Conservation (phyloP, 768 basidiomycete species). For the Phylloporus scabripes region DNA sequence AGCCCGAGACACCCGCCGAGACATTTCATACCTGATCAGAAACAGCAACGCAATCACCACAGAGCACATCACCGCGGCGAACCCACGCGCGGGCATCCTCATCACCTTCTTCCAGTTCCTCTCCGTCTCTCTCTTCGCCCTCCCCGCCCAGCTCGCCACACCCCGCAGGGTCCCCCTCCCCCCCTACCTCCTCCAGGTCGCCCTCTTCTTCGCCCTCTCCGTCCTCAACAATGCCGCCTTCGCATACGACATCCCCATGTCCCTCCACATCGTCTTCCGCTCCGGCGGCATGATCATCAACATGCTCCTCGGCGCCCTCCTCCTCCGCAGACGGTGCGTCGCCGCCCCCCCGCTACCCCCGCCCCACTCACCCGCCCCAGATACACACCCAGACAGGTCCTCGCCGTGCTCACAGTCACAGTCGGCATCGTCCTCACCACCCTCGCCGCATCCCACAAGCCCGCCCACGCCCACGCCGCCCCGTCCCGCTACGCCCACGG, state of each 20-base stretch:
- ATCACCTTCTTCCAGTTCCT: conserved; percentile 87
- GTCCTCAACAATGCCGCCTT: conserved; percentile 91
- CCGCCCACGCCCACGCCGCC: conserved; percentile 17
- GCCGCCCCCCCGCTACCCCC: conserved; percentile 1
- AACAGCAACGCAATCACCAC: conserved; percentile 71
- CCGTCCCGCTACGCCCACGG: conserved; percentile 54
- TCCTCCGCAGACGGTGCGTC: conserved; percentile 58
- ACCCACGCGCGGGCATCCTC: conserved; percentile 71
- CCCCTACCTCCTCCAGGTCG: conserved; percentile 75
- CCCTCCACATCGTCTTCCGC: conserved; percentile 91
- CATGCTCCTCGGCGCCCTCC: conserved; percentile 70
- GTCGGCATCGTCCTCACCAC: conserved; percentile 77
- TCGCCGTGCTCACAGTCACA: conserved; percentile 78
- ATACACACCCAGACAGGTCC: conserved; percentile 58
- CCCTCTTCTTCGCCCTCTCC: conserved; percentile 73
- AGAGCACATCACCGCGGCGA: conserved; percentile 63
- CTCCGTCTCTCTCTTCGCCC: conserved; percentile 65
- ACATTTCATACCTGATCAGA: background rate
- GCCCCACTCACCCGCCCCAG: conserved; percentile 30
- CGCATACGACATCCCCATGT: conserved; percentile 79
- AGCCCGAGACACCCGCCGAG: conserved; percentile 3
- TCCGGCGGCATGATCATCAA: conserved; percentile 83
- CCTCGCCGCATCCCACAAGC: conserved; percentile 54
- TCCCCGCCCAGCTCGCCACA: conserved; percentile 54
- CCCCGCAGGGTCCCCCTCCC: conserved; percentile 59